Evolutionary conservation across 179 eudicot species (phyloP).

Genomic region (Beta lomatogona): DNA sequence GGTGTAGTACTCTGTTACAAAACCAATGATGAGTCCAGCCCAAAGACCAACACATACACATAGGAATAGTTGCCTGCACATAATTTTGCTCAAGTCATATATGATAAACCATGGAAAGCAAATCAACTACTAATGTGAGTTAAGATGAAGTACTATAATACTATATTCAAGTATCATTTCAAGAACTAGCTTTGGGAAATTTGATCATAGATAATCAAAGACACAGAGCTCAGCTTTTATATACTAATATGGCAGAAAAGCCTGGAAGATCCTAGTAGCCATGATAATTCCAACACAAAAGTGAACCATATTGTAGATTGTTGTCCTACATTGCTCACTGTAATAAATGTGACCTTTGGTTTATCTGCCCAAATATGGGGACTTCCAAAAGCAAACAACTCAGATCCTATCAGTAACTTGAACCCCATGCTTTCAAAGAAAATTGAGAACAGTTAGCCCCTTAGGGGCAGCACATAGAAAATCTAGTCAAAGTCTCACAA

Average conservation of each 20-base stretch:
- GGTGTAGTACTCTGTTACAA: conserved; percentile 88
- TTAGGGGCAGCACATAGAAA: background rate
- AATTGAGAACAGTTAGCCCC: background rate
- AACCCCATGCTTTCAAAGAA: background rate
- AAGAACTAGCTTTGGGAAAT: too few species aligned
- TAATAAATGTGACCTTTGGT: background rate
- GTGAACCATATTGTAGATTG: background rate
- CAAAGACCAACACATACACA: conserved; percentile 93
- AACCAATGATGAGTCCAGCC: conserved; percentile 97
- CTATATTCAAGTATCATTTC: background rate
- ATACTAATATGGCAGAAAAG: background rate
- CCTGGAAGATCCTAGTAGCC: background rate
- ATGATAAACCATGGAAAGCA: background rate
- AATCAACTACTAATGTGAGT: background rate
- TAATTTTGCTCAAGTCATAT: background rate
- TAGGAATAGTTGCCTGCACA: conserved; percentile 79
- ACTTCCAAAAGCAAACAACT: background rate
- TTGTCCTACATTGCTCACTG: background rate
- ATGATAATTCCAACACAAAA: background rate
- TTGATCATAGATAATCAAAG: background rate
- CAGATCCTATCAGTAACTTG: background rate
- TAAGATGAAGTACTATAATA: background rate
- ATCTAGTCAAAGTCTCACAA: background rate
- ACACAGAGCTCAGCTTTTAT: background rate
- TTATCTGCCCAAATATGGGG: background rate